Base-by-base conservation (phyloP, 2,329 filamentous ascomycete species). In the Fusarium stilboides region DNA sequence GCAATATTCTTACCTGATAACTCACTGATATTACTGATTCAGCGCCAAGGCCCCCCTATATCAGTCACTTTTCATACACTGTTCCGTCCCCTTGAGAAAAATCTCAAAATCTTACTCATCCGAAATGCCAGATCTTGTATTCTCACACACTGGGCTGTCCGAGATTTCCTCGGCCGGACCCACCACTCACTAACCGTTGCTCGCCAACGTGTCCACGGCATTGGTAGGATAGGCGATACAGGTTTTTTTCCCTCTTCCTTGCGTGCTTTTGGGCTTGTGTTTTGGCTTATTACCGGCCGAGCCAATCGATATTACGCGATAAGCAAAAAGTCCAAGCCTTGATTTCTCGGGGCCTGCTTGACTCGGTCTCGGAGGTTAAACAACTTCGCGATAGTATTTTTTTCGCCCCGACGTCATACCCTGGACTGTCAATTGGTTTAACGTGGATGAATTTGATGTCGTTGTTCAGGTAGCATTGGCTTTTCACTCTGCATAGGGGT, bases 111-210 rank as follows among this genome's bases (percentile, higher is more conserved):
- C 52, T 54, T 39, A 45, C 37, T 43, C 24, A 22, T 13, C 3
- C n/a, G 37, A 70, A 59, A 70, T 60, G 58, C 53, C 62, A 65
- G 47, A 59, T 63, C 55, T 51, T 15, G 19, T 37, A 55, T 56
- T 64, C 57, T 64, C 53, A 31, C 33, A 28, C 34, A 51, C 59
- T 54, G 57, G 40, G 31, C 43, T 69, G 45, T 34, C 67, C 67
- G 67, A 67, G 53, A 70, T 64, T 74, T 71, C 72, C 69, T 74
- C 72, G 68, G 65, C 31, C 54, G 45, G 69, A 60, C 65, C 72
- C 72, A 73, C 72, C 70, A 70, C 55, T 70, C 68, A 69, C 68
- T 72, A 72, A 65, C 61, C 65, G 57, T 49, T 56, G 34, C 56
- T 66, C 61, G 65, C 57, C 57, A 74, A 74, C 72, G 72, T 74